Evolutionary conservation across 306 rosid genomes (phyloP).

Genomic region (Castanea mollissima): DNA sequence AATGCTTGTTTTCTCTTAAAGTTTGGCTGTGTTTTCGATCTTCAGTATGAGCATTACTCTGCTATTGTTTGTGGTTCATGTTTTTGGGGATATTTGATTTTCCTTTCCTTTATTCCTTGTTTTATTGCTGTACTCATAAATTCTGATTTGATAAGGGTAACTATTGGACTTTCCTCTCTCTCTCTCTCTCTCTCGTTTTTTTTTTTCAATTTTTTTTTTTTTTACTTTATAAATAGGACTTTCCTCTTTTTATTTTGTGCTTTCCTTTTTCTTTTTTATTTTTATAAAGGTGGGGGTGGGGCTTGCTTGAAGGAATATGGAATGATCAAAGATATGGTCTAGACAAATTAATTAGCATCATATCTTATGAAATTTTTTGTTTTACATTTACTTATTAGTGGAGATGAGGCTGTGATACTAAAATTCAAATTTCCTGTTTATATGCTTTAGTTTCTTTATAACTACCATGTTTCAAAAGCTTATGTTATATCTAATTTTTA

Average conservation of each 20-base stretch:
- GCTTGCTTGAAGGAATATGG: too few relatives aligned
- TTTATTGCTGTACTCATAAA: too few relatives aligned
- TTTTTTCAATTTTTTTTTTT: too few relatives aligned
- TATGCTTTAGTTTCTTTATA: not conserved
- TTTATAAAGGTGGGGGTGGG: too few relatives aligned
- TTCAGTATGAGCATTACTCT: not conserved
- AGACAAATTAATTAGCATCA: not conserved
- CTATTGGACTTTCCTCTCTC: too few relatives aligned
- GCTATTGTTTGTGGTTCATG: not conserved
- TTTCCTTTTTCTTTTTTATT: too few relatives aligned
- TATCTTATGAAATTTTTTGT: not conserved
- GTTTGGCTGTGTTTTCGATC: not conserved
- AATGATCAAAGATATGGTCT: too few relatives aligned
- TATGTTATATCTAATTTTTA: slow-evolving; percentile 11
- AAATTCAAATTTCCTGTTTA: not conserved
- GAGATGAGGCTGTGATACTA: not conserved
- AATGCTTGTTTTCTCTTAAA: not conserved
- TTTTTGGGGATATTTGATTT: not conserved
- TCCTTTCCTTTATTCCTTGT: not conserved
- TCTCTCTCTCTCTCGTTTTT: too few relatives aligned
- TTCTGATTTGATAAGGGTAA: too few relatives aligned
- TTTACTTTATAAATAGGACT: too few relatives aligned
- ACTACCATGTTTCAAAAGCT: not conserved
- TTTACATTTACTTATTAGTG: not conserved
- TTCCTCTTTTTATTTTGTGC: too few relatives aligned